Conservation (phyloP, 2,329 filamentous ascomycete genomes). For the Lasiodiplodia hormozganensis region DNA sequence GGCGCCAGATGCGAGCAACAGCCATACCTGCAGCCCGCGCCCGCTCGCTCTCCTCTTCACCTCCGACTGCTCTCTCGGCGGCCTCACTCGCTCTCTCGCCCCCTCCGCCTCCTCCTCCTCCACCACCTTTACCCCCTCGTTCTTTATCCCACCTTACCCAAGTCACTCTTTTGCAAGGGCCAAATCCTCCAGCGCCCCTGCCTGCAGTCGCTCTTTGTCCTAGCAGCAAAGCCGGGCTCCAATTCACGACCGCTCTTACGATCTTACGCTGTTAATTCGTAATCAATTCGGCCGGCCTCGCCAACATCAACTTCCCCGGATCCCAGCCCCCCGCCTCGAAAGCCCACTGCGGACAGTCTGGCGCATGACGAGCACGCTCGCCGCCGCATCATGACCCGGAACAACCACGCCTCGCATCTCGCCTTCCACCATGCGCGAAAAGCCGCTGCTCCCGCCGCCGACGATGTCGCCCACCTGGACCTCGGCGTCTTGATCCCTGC, state of each 20-base stretch:
- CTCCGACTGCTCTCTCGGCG: conserved; percentile 23
- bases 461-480: conserved; percentile 29
- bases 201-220: conserved; percentile 7
- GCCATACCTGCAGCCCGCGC: conserved; percentile 24
- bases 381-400: conserved; percentile 39
- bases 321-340: conserved; percentile 21
- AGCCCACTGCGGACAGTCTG: conserved; percentile 18
- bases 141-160: conserved; percentile 28
- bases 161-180: conserved; percentile 30
- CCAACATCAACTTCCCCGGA: conserved; percentile 18
- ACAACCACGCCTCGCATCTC: conserved; percentile 38
- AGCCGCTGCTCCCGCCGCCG: conserved; percentile 32
- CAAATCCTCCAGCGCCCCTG: conserved; percentile 19
- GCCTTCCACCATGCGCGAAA: conserved; percentile 40
- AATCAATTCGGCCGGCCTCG: conserved; percentile 28
- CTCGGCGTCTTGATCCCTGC: conserved; percentile 8
- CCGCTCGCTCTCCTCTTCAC: conserved; percentile 25
- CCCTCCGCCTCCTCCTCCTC: conserved; percentile 2
- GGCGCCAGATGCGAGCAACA: conserved; percentile 20
- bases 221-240: conserved; percentile 7
- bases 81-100: conserved; percentile 22
- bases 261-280: conserved; percentile 46
- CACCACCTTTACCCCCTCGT: background rate
- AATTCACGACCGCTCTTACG: conserved; percentile 36
- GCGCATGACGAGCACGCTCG: conserved; percentile 26